Conservation (phyloP, 2,329 filamentous ascomycete species). For the Talaromyces sp. region DNA sequence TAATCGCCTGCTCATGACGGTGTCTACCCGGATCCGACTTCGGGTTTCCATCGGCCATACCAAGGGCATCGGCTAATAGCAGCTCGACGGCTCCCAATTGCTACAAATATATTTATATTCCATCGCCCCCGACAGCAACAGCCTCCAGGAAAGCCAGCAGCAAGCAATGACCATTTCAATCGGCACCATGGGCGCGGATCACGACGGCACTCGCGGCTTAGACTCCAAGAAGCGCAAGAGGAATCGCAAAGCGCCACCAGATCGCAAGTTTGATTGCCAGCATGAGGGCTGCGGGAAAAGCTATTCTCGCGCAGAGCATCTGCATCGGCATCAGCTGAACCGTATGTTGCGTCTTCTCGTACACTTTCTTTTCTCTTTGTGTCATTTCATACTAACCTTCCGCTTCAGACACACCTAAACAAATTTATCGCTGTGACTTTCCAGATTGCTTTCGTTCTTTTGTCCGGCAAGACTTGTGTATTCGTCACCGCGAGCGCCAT, state of each 20-base stretch:
- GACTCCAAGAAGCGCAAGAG: conserved; percentile 38
- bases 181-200: conserved; percentile 16
- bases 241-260: conserved; percentile 40
- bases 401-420: conserved; percentile 74
- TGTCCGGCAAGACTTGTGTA: conserved; percentile 86
- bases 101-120: background rate
- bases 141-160: background rate
- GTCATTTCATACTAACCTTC: conserved; percentile 2
- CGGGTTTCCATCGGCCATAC: conserved; percentile 5
- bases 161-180: conserved; percentile 18
- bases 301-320: conserved; percentile 91
- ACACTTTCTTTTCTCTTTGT: too few relatives aligned
- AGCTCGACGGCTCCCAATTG: background rate
- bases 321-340: conserved; percentile 95
- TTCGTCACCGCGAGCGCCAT: conserved; percentile 76
- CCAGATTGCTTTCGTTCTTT: conserved; percentile 86
- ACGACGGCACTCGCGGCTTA: conserved; percentile 14
- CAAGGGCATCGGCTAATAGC: conserved; percentile 8
- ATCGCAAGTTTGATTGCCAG: conserved; percentile 68
- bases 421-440: conserved; percentile 90
- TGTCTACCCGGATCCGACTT: conserved; percentile 2
- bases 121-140: background rate
- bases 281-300: conserved; percentile 88
- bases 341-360: conserved; percentile 54
- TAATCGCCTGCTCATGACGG: conserved; percentile 7